These are phyloP conservation scores for Hordeum pubiflorum DNA, from an alignment of 202 grass and related monocot genomes.

Conservation along the genomic window DNA sequence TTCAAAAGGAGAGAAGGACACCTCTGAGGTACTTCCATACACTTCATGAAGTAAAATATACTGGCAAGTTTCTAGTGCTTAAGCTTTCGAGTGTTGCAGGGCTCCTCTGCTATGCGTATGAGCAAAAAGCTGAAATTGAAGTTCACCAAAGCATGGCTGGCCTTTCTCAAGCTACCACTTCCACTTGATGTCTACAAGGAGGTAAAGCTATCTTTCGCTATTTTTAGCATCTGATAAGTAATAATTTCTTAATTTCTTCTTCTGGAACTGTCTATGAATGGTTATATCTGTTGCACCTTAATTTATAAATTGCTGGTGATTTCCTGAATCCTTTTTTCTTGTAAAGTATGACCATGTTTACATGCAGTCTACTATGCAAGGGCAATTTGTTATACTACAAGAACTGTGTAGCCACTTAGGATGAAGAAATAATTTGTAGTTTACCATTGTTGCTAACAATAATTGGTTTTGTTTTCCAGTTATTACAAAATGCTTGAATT, in stretches of 20 bases:
- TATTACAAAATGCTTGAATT: neutral
- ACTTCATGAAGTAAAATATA: conserved; percentile 23
- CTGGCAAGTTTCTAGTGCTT: neutral
- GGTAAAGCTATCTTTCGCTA: conserved; percentile 36
- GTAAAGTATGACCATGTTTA: neutral
- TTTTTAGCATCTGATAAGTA: neutral
- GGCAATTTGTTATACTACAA: neutral
- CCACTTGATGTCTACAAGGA: conserved; percentile 93
- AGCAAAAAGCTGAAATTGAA: conserved; percentile 72
- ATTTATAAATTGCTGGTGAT: conserved; percentile 1
- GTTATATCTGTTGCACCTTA: conserved; percentile 8
- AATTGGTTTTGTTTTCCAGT: neutral
- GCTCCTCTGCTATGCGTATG: conserved; percentile 33
- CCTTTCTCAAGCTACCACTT: conserved; percentile 86
- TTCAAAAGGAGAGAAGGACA: conserved; percentile 54
- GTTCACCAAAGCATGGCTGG: conserved; percentile 86
- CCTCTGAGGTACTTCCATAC: conserved; percentile 44
- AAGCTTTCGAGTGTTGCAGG: conserved; percentile 35
- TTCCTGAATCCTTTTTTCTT: neutral
- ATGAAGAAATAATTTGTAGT: neutral
- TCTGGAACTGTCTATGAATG: neutral
- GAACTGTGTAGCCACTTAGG: neutral
- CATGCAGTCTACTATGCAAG: neutral
- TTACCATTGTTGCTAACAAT: neutral
- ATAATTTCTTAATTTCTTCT: neutral